Conservation (phyloP, 805 yeast species). For the Metschnikowia peoriensis region DNA sequence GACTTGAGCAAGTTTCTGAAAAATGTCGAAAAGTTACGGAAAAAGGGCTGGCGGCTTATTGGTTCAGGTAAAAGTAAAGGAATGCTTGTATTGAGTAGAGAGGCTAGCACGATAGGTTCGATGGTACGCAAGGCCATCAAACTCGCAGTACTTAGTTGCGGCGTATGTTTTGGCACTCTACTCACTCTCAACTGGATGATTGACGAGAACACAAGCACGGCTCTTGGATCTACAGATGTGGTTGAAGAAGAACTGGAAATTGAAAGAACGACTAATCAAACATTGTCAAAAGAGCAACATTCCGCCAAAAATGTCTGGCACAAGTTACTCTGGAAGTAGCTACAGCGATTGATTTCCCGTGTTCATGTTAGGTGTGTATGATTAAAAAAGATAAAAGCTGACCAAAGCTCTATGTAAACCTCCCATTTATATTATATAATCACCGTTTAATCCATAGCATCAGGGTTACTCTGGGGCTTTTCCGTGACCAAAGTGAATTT, state of each 20-base stretch:
- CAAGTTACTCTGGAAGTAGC: conserved; percentile 3
- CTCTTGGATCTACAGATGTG: neutral
- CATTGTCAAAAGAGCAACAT: neutral
- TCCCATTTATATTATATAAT: neutral
- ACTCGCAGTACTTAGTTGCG: conserved; percentile 25
- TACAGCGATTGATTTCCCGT: too few species aligned
- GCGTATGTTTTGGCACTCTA: conserved; percentile 22
- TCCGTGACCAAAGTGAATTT: conserved; percentile 43
- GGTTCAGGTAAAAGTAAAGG: conserved; percentile 41
- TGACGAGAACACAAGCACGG: conserved; percentile 9
- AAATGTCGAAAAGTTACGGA: conserved; percentile 42
- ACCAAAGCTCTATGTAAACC: neutral
- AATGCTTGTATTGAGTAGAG: conserved; percentile 17
- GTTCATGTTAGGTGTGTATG: too few species aligned
- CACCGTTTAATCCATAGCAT: conserved; percentile 14
- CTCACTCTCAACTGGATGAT: conserved; percentile 26
- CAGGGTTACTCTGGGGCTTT: conserved; percentile 10
- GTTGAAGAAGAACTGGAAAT: neutral
- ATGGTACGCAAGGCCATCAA: conserved; percentile 17
- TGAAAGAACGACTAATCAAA: too few species aligned
- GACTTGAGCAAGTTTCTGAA: conserved; percentile 35
- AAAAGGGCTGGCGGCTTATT: conserved; percentile 51
- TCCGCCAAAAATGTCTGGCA: neutral
- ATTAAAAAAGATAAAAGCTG: neutral
- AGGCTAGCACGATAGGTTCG: neutral